Percentiles rank a stretch among this genome's conserved stretches.
Conservation (phyloP, 2,329 filamentous ascomycete species). For the Alternaria sp. region DNA sequence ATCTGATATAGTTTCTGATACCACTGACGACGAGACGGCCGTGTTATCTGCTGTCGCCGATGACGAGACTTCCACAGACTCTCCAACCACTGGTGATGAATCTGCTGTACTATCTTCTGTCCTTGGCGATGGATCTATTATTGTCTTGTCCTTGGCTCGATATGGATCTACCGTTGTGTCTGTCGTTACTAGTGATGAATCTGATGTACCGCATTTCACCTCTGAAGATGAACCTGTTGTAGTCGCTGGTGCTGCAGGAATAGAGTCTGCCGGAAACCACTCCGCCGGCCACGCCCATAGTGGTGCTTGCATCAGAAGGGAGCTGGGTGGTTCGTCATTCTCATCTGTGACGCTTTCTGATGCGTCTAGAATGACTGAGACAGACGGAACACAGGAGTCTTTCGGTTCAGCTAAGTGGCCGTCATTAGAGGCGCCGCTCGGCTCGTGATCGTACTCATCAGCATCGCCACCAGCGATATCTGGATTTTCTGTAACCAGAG, state of each 20-base stretch:
- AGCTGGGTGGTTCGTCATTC: slow-evolving; percentile 9
- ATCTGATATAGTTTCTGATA: background rate
- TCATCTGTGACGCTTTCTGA: background rate
- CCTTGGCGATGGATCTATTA: background rate
- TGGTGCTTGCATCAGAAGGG: slow-evolving; percentile 3
- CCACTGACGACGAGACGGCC: background rate
- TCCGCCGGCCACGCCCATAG: background rate
- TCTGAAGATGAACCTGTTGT: background rate
- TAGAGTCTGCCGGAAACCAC: background rate
- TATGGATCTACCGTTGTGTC: background rate
- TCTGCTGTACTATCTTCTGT: background rate
- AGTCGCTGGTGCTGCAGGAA: background rate
- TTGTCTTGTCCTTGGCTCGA: background rate
- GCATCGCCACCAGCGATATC: no score
- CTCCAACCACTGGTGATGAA: background rate
- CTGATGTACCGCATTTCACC: background rate
- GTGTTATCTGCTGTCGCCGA: background rate
- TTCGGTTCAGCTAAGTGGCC: background rate
- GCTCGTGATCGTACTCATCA: background rate
- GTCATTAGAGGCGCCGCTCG: background rate
- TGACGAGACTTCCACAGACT: background rate
- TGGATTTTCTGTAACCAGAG: background rate
- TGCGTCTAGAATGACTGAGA: background rate
- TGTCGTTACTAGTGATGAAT: background rate
- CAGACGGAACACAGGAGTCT: background rate